Evolutionary conservation across 108 stramenopile genomes (phyloP), one percentile per base, ranked within the genome.

Genomic region (Poteriospumella lacustris): DNA sequence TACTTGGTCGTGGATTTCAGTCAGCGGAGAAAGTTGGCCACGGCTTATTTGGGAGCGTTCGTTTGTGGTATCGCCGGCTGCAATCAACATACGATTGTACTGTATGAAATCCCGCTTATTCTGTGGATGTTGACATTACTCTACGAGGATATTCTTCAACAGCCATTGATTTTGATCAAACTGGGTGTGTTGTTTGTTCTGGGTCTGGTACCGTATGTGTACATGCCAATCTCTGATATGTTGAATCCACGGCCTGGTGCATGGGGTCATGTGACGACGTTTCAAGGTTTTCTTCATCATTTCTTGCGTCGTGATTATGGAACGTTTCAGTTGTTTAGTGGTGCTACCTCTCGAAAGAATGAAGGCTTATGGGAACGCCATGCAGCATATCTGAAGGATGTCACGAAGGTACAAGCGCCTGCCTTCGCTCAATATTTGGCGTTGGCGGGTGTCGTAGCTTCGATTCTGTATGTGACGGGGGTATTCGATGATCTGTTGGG

Each of bases 51-150:
- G 0, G 91, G 91, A 2, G 90, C 92, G 5, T 80, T 87, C 42
- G 29, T 91, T 3, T 84, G 86, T 31, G 92, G 92, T 0, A 76
- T 91, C 0, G 85, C 89, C 5, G 60, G 91, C 24, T 88, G 86
- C 47, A 92, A 92, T 78, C 92, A 92, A 80, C 92, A 92, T 84
- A 92, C 91, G 1, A 75, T 83, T 0, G 84, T 91, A 42, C 78
- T 92, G 31, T 80, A 88, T 44, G 79, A 79, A 0, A 44, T 80
- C 0, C 90, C 90, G 26, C 77, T 90, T 0, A 76, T 69, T 0
- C 58, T 39, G 1, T 89, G 83, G 62, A 67, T 89, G 3, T 9
- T 76, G 31, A 1, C 33, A n/a, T 52, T 83, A 15, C 39, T 83
- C 12, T 5, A 34, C 26, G 33, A 9, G 9, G 24, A 24, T 34